Conservation (phyloP, 352 stramenopile genomes). For the Halophytophthora batemanensis region DNA sequence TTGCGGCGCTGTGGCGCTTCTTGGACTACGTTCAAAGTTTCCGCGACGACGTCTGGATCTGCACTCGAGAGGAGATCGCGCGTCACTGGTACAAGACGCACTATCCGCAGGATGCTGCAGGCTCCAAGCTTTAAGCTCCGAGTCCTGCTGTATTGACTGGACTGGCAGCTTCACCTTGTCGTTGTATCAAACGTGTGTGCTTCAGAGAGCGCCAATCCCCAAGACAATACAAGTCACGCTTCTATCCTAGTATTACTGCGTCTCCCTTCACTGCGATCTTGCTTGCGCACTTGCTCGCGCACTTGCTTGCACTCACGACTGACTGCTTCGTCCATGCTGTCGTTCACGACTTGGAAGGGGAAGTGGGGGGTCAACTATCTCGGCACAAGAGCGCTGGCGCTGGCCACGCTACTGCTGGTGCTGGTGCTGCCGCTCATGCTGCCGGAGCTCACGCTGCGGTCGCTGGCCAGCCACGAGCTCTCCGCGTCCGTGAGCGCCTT, state of each 20-base stretch:
- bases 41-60: conserved; percentile 91
- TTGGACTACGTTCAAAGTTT: conserved; percentile 91
- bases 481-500: conserved; percentile 72
- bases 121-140: conserved; percentile 44
- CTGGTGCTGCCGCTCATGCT: conserved; percentile 20
- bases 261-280: conserved; percentile 17
- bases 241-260: conserved; percentile 32
- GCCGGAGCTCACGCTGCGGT: conserved; percentile 39
- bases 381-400: conserved; percentile 36
- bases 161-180: too few relatives aligned
- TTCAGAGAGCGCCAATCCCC: background rate
- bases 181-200: too few relatives aligned
- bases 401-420: conserved; percentile 4
- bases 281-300: conserved; percentile 6
- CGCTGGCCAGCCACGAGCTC: conserved; percentile 57
- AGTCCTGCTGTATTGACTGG: background rate
- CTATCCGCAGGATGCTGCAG: conserved; percentile 33
- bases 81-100: conserved; percentile 94
- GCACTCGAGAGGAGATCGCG: conserved; percentile 91
- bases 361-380: conserved; percentile 22
- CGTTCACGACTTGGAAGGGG: background rate
- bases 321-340: conserved; percentile 3
- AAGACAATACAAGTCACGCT: conserved; percentile 3
- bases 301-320: too few relatives aligned
- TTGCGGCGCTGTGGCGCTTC: conserved; percentile 90